Conservation (phyloP, 805 yeast genomes). For the Candida awuae region DNA sequence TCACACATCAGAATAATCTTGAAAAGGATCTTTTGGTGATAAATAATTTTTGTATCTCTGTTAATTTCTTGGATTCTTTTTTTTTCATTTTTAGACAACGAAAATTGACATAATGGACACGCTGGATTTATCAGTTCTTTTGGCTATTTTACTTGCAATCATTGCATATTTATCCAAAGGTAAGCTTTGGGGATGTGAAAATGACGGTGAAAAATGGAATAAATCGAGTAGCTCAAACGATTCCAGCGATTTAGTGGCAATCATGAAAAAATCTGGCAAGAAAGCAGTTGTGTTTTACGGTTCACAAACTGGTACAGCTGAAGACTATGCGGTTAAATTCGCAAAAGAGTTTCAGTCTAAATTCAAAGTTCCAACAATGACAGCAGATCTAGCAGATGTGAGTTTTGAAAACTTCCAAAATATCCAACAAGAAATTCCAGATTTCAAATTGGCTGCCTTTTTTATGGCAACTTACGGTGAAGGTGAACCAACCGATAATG, state of each 20-base stretch:
- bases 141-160: slow-evolving; percentile 57
- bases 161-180: slow-evolving; percentile 63
- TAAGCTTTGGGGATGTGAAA: slow-evolving; percentile 36
- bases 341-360: slow-evolving; percentile 80
- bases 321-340: slow-evolving; percentile 87
- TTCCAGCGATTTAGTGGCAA: slow-evolving; percentile 51
- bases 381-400: slow-evolving; percentile 81
- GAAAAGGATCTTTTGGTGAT: too few relatives aligned
- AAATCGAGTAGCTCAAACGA: slow-evolving; percentile 32
- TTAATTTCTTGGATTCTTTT: too few relatives aligned
- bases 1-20: too few relatives aligned
- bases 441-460: slow-evolving; percentile 46
- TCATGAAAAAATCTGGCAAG: slow-evolving; percentile 54
- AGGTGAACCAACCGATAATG: slow-evolving; percentile 96
- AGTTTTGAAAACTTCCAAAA: slow-evolving; percentile 72
- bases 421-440: slow-evolving; percentile 49
- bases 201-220: too few relatives aligned
- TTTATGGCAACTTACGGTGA: slow-evolving; percentile 94
- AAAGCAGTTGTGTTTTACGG: slow-evolving; percentile 79
- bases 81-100: too few relatives aligned
- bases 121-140: slow-evolving; percentile 61
- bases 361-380: slow-evolving; percentile 75
- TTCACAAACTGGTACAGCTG: slow-evolving; percentile 98
- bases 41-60: too few relatives aligned
- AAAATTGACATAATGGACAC: slow-evolving; percentile 51